Conservation (phyloP, 1,284 basidiomycete genomes). For the Blastosporella zonata region DNA sequence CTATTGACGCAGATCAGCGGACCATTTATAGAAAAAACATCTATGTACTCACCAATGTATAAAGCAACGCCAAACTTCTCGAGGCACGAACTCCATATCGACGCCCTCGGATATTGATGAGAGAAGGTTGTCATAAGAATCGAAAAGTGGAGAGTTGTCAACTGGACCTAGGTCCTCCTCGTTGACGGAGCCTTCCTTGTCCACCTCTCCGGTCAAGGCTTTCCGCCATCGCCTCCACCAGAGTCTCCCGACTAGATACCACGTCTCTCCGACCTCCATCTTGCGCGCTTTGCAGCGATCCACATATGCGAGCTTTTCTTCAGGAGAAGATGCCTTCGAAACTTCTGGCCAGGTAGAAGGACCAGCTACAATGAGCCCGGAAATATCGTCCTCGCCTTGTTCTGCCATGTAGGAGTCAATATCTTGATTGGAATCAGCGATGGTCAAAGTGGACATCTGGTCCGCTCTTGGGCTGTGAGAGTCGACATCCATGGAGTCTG, state of each 20-base stretch:
- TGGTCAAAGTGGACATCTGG: slow-evolving; percentile 40
- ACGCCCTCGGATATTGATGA: slow-evolving; percentile 57
- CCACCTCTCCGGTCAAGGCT: slow-evolving; percentile 62
- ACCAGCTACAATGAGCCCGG: slow-evolving; percentile 22
- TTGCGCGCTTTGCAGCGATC: slow-evolving; percentile 40
- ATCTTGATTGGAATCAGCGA: slow-evolving; percentile 41
- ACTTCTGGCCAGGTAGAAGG: slow-evolving; percentile 21
- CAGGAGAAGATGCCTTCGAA: slow-evolving; percentile 32
- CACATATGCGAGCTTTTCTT: slow-evolving; percentile 50
- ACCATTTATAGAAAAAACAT: slow-evolving; percentile 6
- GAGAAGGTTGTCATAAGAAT: slow-evolving; percentile 49
- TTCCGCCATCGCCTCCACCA: slow-evolving; percentile 79
- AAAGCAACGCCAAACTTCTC: slow-evolving; percentile 70
- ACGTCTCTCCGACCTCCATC: slow-evolving; percentile 67
- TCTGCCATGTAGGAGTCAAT: slow-evolving; percentile 74
- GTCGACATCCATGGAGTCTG: slow-evolving; percentile 40
- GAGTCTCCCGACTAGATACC: slow-evolving; percentile 69
- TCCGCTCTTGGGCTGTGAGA: slow-evolving; percentile 40
- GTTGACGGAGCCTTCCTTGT: slow-evolving; percentile 61
- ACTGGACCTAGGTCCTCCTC: slow-evolving; percentile 71
- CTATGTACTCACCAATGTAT: slow-evolving; percentile 54
- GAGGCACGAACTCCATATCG: slow-evolving; percentile 79
- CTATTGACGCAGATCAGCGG: slow-evolving; percentile 32
- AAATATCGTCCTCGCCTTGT: slow-evolving; percentile 49
- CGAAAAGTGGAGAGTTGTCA: slow-evolving; percentile 66